Conservation (phyloP, 1,284 basidiomycete genomes). For the Tranzscheliella williamsii region DNA sequence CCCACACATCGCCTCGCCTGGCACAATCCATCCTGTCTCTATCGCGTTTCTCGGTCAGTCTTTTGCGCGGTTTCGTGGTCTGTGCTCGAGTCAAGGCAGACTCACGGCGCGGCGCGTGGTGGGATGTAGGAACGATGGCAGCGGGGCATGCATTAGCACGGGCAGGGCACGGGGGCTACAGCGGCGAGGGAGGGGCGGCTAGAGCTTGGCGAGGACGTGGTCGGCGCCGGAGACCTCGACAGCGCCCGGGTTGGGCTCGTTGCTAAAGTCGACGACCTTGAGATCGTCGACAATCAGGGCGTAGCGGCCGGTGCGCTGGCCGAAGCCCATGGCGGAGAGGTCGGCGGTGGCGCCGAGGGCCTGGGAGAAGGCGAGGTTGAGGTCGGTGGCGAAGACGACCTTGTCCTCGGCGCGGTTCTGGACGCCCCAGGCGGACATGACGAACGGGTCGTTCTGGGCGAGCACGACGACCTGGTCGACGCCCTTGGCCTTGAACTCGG, state of each 20-base stretch:
- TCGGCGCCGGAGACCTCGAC: conserved; percentile 73
- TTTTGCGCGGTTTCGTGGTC: too few species aligned
- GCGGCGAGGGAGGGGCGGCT: conserved; percentile 1
- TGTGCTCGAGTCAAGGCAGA: too few species aligned
- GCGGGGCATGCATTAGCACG: too few species aligned
- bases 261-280: conserved; percentile 60
- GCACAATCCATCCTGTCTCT: too few species aligned
- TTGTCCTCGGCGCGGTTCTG: conserved; percentile 73
- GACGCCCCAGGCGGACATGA: conserved; percentile 69
- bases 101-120: too few species aligned
- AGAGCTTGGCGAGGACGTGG: conserved; percentile 68
- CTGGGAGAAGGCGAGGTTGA: conserved; percentile 70
- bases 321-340: conserved; percentile 67
- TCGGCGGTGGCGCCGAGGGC: conserved; percentile 70
- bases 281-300: conserved; percentile 74
- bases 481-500: conserved; percentile 74
- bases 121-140: too few species aligned
- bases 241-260: conserved; percentile 60
- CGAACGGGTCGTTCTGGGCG: conserved; percentile 57
- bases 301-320: conserved; percentile 72
- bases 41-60: too few species aligned
- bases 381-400: conserved; percentile 72
- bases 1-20: too few species aligned
- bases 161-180: too few species aligned
- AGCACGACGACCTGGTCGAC: conserved; percentile 68